These are phyloP conservation scores for Aspergillus olivimuriae DNA, from an alignment of 495 filamentous ascomycete genomes.

Conservation along the genomic window DNA sequence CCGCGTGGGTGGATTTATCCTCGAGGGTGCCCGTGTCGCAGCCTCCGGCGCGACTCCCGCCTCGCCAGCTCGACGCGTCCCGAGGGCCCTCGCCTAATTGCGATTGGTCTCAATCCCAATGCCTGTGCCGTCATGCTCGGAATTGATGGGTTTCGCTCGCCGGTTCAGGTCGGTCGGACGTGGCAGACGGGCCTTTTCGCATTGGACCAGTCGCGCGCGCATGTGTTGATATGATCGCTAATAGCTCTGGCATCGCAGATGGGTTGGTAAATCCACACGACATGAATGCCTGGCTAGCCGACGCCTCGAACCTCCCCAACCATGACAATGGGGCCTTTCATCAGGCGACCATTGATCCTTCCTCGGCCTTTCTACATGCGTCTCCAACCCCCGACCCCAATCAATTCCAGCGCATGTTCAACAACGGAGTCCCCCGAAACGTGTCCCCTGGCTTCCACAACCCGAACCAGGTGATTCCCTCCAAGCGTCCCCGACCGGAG, in stretches of 20 bases:
- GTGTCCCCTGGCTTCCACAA: slow-evolving; percentile 70
- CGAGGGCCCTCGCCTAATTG: slow-evolving; percentile 7
- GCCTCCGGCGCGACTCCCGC: slow-evolving; percentile 21
- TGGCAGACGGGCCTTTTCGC: slow-evolving; percentile 9
- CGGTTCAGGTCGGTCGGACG: slow-evolving; percentile 8
- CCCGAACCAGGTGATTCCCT: slow-evolving; percentile 76
- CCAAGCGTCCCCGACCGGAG: slow-evolving; percentile 80
- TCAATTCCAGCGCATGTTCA: slow-evolving; percentile 67
- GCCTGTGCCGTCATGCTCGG: background rate
- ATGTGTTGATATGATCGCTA: slow-evolving; percentile 19
- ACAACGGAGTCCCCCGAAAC: slow-evolving; percentile 76
- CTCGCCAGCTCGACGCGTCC: slow-evolving; percentile 31
- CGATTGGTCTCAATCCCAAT: slow-evolving; percentile 1
- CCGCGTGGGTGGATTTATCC: background rate
- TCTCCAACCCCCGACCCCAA: slow-evolving; percentile 52
- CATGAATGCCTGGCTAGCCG: slow-evolving; percentile 83
- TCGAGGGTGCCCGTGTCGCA: slow-evolving; percentile 14
- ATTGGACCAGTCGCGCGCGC: slow-evolving; percentile 8
- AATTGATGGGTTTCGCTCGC: slow-evolving; percentile 6
- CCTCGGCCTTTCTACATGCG: slow-evolving; percentile 45
- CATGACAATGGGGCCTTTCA: slow-evolving; percentile 76
- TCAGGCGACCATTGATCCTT: slow-evolving; percentile 49
- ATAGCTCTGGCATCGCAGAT: slow-evolving; percentile 38
- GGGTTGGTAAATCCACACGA: slow-evolving; percentile 51
- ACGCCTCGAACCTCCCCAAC: slow-evolving; percentile 62